Evolutionary conservation across 2,329 filamentous ascomycete genomes (phyloP), one percentile per base, ranked within the genome.

Genomic region (Raffaelea arxii): DNA sequence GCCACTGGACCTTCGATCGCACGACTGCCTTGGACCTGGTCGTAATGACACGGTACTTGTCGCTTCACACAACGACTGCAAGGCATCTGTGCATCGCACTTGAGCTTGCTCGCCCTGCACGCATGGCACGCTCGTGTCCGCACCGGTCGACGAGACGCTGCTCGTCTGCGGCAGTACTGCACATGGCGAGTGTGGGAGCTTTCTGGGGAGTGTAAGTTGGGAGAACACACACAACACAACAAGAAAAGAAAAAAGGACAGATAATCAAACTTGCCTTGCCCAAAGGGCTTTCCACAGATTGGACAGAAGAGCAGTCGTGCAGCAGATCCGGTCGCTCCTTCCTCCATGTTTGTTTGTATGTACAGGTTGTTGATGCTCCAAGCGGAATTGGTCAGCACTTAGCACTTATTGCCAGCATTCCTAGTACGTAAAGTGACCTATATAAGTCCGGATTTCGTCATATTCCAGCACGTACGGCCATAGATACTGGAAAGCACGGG

Each of bases 1-100:
- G n/a, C n/a, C n/a, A n/a, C n/a, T n/a, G n/a, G n/a, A n/a, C n/a
- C n/a, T n/a, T n/a, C 42, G 32, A 18, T 14, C 27, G 42, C 32
- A 21, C 30, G 18, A 4, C 19, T 37, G 32, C 21, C 21, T 21
- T 10, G 7, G 4, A 30, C 5, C 18, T 46, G 51, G 32, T 36
- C 47, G 38, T 53, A 53, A 9, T 37, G 12, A 37, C 51, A 53
- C 16, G 37, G 7, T 35, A 36, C 27, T 3, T 50, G 25, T 24
- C 36, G 41, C 22, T 22, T 43, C 10, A 40, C 37, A 22, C 51
- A 53, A 4, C 51, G 49, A 4, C 46, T 44, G 43, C 51, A 53
- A 12, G 51, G 49, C 38, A 16, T 41, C 40, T 48, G 32, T 16
- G 46, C 44, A 39, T 53, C 51, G 36, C 51, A 53, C 18, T 53